phyloP scores from a whole-genome alignment of 352 stramenopile genomes.

The Pythium aquatile region DNA sequence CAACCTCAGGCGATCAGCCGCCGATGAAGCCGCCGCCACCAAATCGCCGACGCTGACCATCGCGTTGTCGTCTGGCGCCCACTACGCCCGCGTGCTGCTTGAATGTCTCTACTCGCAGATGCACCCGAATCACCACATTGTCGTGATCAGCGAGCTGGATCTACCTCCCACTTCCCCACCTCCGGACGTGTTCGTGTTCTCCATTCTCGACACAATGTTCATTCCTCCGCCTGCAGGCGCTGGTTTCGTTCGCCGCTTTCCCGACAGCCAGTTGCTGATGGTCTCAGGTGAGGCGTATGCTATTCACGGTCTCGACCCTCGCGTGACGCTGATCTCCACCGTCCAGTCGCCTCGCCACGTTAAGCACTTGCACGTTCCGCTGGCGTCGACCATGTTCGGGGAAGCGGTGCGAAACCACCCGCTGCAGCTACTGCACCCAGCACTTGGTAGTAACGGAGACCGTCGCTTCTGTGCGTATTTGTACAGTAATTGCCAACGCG shows the following conservation, averaged over 20 bases:
- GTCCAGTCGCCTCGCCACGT: not conserved
- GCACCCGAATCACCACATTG: constrained; percentile 25
- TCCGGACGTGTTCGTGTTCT: constrained; percentile 35
- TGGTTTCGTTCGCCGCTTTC: constrained; percentile 8
- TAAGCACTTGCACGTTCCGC: constrained; percentile 15
- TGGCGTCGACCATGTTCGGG: constrained; percentile 41
- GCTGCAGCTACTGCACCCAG: constrained; percentile 24
- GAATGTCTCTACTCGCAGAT: constrained; percentile 37
- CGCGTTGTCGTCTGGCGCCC: constrained; percentile 4
- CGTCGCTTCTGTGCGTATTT: constrained; percentile 49
- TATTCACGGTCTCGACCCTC: not conserved
- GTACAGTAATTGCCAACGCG: constrained; percentile 42
- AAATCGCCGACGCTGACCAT: not conserved
- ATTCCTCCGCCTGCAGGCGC: not conserved
- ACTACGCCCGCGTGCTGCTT: constrained; percentile 10
- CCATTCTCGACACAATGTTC: too few relatives aligned
- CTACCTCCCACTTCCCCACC: not conserved
- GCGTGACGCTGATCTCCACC: constrained; percentile 12
- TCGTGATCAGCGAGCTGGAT: constrained; percentile 28
- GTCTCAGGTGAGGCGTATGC: constrained; percentile 11
- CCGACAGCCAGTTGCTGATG: constrained; percentile 7
- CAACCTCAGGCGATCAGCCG: constrained; percentile 6
- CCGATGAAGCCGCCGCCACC: not conserved
- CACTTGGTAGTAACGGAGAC: not conserved
- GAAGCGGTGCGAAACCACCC: constrained; percentile 34